phyloP scores from a whole-genome alignment of 1,284 basidiomycete species.

The Cryptococcus sp. region DNA sequence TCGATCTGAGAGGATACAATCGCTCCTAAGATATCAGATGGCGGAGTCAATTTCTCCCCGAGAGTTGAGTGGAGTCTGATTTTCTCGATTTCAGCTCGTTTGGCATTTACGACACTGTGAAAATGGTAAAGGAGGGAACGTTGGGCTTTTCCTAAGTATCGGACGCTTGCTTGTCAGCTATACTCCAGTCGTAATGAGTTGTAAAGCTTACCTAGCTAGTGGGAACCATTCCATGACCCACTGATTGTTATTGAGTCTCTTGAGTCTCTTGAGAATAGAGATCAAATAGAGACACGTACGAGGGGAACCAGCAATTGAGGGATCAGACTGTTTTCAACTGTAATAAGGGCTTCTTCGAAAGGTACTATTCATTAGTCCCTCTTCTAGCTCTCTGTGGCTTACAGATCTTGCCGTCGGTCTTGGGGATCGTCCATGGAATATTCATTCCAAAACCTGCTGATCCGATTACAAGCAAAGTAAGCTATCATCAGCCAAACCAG shows the following conservation, averaged over 20 bases:
- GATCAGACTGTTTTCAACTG: slow-evolving; percentile 14
- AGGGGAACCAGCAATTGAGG: slow-evolving; percentile 14
- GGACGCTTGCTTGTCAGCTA: slow-evolving; percentile 5
- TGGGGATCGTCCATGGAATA: slow-evolving; percentile 16
- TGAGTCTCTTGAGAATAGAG: too few species aligned
- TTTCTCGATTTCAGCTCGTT: slow-evolving; percentile 12
- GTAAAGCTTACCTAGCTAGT: slow-evolving; percentile 8
- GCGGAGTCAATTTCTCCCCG: slow-evolving; percentile 15
- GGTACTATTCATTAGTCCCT: slow-evolving; percentile 10
- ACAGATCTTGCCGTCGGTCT: slow-evolving; percentile 16
- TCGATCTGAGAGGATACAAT: slow-evolving; percentile 23
- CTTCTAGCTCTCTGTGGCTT: neutral
- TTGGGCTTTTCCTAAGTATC: slow-evolving; percentile 17
- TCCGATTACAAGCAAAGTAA: slow-evolving; percentile 18
- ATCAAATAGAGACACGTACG: slow-evolving; percentile 10
- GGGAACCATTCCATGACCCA: slow-evolving; percentile 17
- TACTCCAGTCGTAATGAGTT: neutral
- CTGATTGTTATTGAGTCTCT: neutral
- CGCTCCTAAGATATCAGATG: slow-evolving; percentile 20
- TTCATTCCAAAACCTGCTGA: slow-evolving; percentile 17
- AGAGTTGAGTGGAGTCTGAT: neutral
- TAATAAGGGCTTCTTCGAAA: slow-evolving; percentile 18
- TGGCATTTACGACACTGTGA: slow-evolving; percentile 13
- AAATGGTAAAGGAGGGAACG: slow-evolving; percentile 15
- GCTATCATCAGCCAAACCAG: slow-evolving; percentile 6